phyloP scores from a whole-genome alignment of 495 filamentous ascomycete genomes.

The Trichocladium uniseriatum region DNA sequence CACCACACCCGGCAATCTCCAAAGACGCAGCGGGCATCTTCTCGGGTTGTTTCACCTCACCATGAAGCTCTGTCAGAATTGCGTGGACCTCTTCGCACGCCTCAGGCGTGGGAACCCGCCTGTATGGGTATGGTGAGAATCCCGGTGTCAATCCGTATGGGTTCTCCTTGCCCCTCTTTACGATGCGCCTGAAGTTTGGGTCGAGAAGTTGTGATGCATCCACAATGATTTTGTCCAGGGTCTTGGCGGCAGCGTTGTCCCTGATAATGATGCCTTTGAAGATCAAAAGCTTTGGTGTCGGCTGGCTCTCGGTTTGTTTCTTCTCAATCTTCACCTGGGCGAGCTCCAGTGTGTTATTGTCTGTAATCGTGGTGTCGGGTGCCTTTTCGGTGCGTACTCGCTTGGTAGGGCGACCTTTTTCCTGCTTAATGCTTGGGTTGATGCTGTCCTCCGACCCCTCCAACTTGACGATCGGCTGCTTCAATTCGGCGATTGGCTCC shows the following conservation, averaged over 20 bases:
- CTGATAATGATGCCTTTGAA: conserved; percentile 11
- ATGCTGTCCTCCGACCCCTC: background rate
- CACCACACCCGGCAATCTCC: conserved; percentile 78
- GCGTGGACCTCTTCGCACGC: conserved; percentile 67
- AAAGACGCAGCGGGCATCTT: conserved; percentile 68
- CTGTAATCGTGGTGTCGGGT: background rate
- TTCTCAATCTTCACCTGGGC: background rate
- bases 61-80: conserved; percentile 59
- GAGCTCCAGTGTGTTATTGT: background rate
- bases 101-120: conserved; percentile 54
- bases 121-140: conserved; percentile 59
- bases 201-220: conserved; percentile 13
- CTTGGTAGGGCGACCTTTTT: background rate
- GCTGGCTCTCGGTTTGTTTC: conserved; percentile 1
- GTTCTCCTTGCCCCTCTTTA: conserved; percentile 32
- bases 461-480: background rate
- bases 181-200: conserved; percentile 17
- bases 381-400: background rate
- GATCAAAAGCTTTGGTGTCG: background rate
- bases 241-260: background rate
- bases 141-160: conserved; percentile 41
- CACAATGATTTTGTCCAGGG: conserved; percentile 6
- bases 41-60: conserved; percentile 53
- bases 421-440: background rate
- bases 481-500: too few species aligned